Evolutionary conservation across 345 rosid species (phyloP), one percentile per base, ranked within the genome.

Genomic region (Lenwebbia sp.): DNA sequence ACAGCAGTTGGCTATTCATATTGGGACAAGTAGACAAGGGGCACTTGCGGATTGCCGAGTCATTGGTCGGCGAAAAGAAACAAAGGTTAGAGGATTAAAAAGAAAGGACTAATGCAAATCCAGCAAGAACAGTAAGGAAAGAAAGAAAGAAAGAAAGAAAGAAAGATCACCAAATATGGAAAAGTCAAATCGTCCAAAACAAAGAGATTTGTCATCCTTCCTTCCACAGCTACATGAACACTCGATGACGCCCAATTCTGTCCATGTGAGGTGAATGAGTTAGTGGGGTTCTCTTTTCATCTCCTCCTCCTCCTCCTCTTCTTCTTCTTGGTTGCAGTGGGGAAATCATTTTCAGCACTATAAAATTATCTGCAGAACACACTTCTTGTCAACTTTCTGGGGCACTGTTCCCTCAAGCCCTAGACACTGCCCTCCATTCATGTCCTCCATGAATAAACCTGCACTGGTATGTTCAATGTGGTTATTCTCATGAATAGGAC

Each of bases 21-120:
- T 50, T 85, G 93, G 94, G 98, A 95, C 98, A 94, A 90, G 25
- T 85, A 85, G 91, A 89, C 92, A 90, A 86, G 86, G 86, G 83
- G 23, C 70, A 57, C 87, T 87, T 86, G 87, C 84, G 88, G 90
- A 82, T 82, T 92, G 95, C 92, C 92, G 88, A 91, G 88, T 90
- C 75, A 92, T 91, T 86, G 90, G 86, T 89, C 85, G 90, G 91
- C 94, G 88, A 86, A 70, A 83, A 83, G 62, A 62, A 60, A 65
- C 76, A 10, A 30, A 49, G 52, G 17, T 53, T 85, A 58, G 65
- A 57, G 49, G 3, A 10, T 75, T 37, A 84, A 57, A 54, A 83
- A 83, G 62, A 70, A 11, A 9, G 81, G 47, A 10, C 47, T 9
- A 37, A 44, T 19, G 58, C 41, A 83, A 54, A 33, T 83, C 21